Conservation (phyloP, 129 eudicot species). For the Flaveria bidentis region DNA sequence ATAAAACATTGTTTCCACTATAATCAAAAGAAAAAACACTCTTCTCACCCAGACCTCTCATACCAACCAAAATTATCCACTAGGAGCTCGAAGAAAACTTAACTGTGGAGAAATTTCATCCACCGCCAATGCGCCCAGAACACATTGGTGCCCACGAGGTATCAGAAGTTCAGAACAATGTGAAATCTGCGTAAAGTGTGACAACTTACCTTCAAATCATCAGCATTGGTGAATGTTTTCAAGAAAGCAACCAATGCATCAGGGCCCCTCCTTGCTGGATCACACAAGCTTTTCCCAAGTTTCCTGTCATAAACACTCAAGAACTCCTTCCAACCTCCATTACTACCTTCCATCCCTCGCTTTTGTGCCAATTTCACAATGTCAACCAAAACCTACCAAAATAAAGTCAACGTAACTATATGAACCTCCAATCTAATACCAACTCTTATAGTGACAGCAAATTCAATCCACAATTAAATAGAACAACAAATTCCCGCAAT, state of each 20-base stretch:
- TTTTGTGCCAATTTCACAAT: conserved; percentile 86
- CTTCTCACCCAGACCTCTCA: too few species aligned
- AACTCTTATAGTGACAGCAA: too few species aligned
- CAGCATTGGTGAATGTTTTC: conserved; percentile 55
- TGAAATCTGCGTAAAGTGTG: neutral
- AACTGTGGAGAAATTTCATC: too few species aligned
- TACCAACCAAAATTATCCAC: too few species aligned
- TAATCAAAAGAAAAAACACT: too few species aligned
- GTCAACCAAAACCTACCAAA: conserved; percentile 63
- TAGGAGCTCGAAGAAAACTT: too few species aligned
- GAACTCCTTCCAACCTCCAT: conserved; percentile 92
- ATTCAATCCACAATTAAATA: neutral
- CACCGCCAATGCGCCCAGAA: too few species aligned
- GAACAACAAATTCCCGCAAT: neutral
- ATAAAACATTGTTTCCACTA: neutral
- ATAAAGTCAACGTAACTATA: neutral
- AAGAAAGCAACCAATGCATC: conserved; percentile 66
- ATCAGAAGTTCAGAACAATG: too few species aligned
- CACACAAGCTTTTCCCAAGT: conserved; percentile 78
- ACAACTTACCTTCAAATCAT: conserved; percentile 56
- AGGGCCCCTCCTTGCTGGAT: conserved; percentile 69
- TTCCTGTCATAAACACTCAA: conserved; percentile 59
- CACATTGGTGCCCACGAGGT: too few species aligned
- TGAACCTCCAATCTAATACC: neutral
- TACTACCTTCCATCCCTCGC: conserved; percentile 68